A percentile compares a stretch with the other conserved stretches of the same genome.
phyloP scores from a whole-genome alignment of 2,329 filamentous ascomycete genomes.

The Colletotrichum eleusines region DNA sequence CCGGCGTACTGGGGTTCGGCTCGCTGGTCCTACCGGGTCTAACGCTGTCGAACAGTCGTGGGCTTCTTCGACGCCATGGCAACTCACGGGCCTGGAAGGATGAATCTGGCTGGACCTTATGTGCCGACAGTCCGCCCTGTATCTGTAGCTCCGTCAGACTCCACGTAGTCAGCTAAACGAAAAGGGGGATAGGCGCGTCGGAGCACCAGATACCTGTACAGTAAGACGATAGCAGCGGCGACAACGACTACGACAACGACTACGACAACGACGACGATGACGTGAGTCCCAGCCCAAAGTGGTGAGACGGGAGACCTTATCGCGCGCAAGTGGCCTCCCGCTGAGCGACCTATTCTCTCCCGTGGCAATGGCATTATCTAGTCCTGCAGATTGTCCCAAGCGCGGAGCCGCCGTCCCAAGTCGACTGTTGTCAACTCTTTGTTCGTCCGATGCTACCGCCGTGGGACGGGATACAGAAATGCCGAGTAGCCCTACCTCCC shows the following conservation, averaged over 20 bases:
- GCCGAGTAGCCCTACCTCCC: neutral
- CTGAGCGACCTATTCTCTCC: slow-evolving; percentile 12
- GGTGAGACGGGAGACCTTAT: slow-evolving; percentile 36
- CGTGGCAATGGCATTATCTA: slow-evolving; percentile 15
- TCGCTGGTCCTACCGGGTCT: slow-evolving; percentile 26
- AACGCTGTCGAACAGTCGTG: slow-evolving; percentile 28
- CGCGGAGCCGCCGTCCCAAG: slow-evolving; percentile 33
- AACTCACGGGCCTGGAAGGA: slow-evolving; percentile 9
- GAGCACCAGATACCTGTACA: neutral
- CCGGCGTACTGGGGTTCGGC: slow-evolving; percentile 29
- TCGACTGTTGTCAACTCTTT: slow-evolving; percentile 24
- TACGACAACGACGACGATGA: neutral
- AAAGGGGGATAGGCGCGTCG: slow-evolving; percentile 28
- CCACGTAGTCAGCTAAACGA: slow-evolving; percentile 37
- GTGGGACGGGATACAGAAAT: slow-evolving; percentile 10
- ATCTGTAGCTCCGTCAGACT: slow-evolving; percentile 29
- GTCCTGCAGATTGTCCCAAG: slow-evolving; percentile 22
- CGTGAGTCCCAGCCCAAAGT: slow-evolving; percentile 29
- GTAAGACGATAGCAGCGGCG: neutral
- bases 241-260: too few relatives aligned
- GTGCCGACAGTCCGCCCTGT: slow-evolving; percentile 10
- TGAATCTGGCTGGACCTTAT: slow-evolving; percentile 31
- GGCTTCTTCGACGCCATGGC: slow-evolving; percentile 11
- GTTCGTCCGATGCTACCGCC: slow-evolving; percentile 33
- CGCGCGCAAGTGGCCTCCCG: slow-evolving; percentile 13